Base-by-base conservation (phyloP, 2,329 filamentous ascomycete genomes). In the Drechslerella coelobrocha region DNA sequence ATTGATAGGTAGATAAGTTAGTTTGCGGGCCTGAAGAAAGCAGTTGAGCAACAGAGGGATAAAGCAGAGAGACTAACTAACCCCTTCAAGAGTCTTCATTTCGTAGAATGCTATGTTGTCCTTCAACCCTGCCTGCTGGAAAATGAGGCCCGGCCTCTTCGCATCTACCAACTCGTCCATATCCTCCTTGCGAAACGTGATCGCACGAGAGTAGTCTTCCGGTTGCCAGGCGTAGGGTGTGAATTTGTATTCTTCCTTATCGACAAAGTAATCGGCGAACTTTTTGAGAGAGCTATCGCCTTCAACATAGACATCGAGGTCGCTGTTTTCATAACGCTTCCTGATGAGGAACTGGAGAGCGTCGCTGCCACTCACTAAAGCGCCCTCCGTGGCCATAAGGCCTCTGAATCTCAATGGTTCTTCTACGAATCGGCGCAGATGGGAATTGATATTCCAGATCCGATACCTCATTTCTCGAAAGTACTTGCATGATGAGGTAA, bases 231-330 rank as follows among this genome's bases (percentile, higher is more conserved):
- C 1, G 45, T 61, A 61, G 1, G 45, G 56, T 14, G 14, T n/a
- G 17, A 34, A 61, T 10, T 17, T 45, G 21, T 61, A 61, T 4
- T 45, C 43, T n/a, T 61, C 56, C 9, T 26, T 45, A 7, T 29
- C 26, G 14, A 41, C 21, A 17, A 61, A 24, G 24, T 61, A 31
- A 14, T 61, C 34, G 8, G 37, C n/a, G 19, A 61, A 52, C 29
- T 26, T 27, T 21, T 10, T n/a, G 14, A 53, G 26, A 3, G 29
- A 31, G 10, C 27, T 29, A 14, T 55, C 27, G 12, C 21, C 39
- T 14, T 51, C 17, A 21, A 63, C 29, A 29, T 63, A 63, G 12
- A 63, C 39, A 27, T 63, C 60, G 19, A 63, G 43, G 41, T 63
- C 60, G 24, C 37, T 37, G 19, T 48, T 47, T 21, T 31, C 12